Evolutionary conservation across 2,329 filamentous ascomycete species (phyloP), one percentile per base, ranked within the genome.

Genomic region (Arthroderma sp.): DNA sequence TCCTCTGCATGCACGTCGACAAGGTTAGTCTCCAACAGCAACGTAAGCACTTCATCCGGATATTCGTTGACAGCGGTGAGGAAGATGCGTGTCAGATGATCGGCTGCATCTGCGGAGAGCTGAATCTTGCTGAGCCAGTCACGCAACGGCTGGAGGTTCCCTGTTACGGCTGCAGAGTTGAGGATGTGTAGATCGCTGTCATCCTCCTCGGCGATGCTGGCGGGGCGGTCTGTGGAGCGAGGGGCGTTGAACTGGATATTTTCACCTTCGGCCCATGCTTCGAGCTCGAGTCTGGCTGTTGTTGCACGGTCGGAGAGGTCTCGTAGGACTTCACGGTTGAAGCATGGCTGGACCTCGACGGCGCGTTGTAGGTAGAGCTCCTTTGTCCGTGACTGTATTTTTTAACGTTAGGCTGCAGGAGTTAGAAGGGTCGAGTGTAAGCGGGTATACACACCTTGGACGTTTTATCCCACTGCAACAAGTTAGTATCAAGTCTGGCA

Each of bases 331-430:
- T 94, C 88, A 49, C 91, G 85, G 72, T 98, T 97, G 79, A 97
- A 98, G 72, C 94, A 97, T 5, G 93, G 93, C 67, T 97, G 93
- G 6, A 97, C 91, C 71, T 98, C 93, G 61, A 98, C 91, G 7
- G 93, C 93, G 60, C 93, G 82, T 8, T 94, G 94, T 37, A 98
- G 83, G 69, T 97, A 98, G 41, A 97, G 81, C 74, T 97, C 93
- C 72, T 98, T 98, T 59, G 93, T 96, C 71, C 91, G 91, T 55
- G 91, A 97, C 79, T 84, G 39, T 15, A 17, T 28, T 17, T 15
- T n/a, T n/a, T n/a, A n/a, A n/a, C n/a, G n/a, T n/a, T n/a, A n/a
- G n/a, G n/a, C n/a, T n/a, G n/a, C n/a, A n/a, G n/a, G n/a, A n/a
- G 38, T 25, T 55, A 31, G 19, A 55, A 39, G 37, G 19, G 19